Evolutionary conservation across 768 basidiomycete species (phyloP).

Genomic region (Lentinula raphanica): DNA sequence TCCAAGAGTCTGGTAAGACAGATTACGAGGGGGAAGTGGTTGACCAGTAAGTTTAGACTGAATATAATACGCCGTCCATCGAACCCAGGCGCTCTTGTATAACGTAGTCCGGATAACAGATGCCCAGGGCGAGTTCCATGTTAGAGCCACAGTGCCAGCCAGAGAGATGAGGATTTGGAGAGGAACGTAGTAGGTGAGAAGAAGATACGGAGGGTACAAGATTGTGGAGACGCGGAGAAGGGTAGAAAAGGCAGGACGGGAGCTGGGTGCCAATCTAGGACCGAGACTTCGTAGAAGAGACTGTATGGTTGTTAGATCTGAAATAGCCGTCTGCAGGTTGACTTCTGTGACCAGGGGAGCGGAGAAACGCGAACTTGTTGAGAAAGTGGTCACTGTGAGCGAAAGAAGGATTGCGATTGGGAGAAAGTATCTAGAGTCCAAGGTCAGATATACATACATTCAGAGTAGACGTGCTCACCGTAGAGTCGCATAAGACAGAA

Average conservation of each 20-base stretch:
- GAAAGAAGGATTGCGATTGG: conserved; percentile 45
- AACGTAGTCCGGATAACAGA: conserved; percentile 48
- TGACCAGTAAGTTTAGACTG: conserved; percentile 51
- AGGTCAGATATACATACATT: neutral
- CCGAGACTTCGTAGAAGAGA: conserved; percentile 44
- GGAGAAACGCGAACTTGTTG: conserved; percentile 14
- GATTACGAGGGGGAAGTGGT: conserved; percentile 27
- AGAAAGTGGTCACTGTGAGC: conserved; percentile 26
- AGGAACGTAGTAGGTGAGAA: conserved; percentile 58
- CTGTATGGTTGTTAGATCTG: conserved; percentile 64
- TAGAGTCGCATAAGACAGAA: conserved; percentile 48
- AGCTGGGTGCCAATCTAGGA: conserved; percentile 24
- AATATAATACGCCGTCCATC: conserved; percentile 52
- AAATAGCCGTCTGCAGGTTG: conserved; percentile 46
- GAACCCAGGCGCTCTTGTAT: conserved; percentile 61
- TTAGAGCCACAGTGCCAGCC: conserved; percentile 51
- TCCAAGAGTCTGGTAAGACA: conserved; percentile 26
- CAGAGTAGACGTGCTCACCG: conserved; percentile 33
- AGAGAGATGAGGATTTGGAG: conserved; percentile 57
- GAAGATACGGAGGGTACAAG: conserved; percentile 60
- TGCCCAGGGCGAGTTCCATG: conserved; percentile 67
- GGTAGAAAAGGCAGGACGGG: conserved; percentile 22
- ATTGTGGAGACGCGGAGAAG: conserved; percentile 54
- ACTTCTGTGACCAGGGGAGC: conserved; percentile 46
- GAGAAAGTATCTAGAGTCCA: conserved; percentile 45